Evolutionary conservation across 495 filamentous ascomycete species (phyloP), one percentile per base, ranked within the genome.

Genomic region (Lophium mytilinum): DNA sequence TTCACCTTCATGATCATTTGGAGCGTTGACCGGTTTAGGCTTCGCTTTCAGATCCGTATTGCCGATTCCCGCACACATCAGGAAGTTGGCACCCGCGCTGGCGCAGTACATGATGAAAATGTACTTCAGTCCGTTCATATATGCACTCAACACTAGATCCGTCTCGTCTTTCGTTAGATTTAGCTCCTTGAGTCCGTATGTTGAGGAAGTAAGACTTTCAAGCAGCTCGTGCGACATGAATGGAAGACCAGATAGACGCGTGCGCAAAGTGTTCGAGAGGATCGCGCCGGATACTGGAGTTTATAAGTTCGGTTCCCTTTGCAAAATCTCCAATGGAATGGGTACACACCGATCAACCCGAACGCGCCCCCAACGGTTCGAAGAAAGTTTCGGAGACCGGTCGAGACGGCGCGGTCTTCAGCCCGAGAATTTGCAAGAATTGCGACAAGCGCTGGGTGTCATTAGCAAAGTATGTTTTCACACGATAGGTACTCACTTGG

Each of bases 341-440:
- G 24, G 6, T 30, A 30, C 3, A 2, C 6, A 30, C 24, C 66
- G 0, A 81, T 80, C 3, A 86, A 74, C 1, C 83, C 83, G 37
- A 77, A 74, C 8, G 81, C 74, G 12, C 81, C 82, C 9, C 83
- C 83, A 9, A 83, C 69, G 34, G 77, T 78, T 17, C 83, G 77
- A 62, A 85, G 75, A 66, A 85, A 83, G 60, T 86, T 86, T 6
- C 83, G 77, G 54, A 81, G 75, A 10, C 77, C 78, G 24, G 82
- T 84, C 8, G 81, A 75, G 1, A 85, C 76, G 0, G 83, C 83
- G 43, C 82, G 73, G 48, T 86, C 79, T 0, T 75, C 65, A 46
- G 81, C 78, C 12, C 70, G 74, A 37, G 73, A 80, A 63, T 84
- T 80, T 9, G 83, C 80, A 65, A 85, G 82, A 18, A 82, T 66